Conservation (phyloP, 768 basidiomycete species). For the Podaxis sp. region DNA sequence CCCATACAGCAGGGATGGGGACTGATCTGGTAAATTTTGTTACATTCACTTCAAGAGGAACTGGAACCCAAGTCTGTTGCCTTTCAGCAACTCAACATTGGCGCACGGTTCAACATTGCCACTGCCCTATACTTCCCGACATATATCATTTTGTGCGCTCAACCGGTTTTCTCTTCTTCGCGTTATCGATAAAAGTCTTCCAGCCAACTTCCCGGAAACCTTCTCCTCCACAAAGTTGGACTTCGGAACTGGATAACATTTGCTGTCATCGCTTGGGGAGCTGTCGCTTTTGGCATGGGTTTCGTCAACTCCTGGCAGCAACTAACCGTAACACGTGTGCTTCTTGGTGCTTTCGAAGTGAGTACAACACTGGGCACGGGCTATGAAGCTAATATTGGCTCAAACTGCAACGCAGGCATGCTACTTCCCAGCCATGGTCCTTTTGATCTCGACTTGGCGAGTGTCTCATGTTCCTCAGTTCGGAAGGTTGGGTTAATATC, state of each 20-base stretch:
- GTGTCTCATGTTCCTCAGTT: not conserved
- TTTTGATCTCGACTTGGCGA: conserved; percentile 17
- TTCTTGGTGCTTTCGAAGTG: conserved; percentile 30
- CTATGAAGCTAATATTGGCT: not conserved
- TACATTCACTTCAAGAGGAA: not conserved
- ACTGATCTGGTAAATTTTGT: conserved; percentile 27
- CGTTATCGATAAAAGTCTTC: not conserved
- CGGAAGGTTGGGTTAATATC: not conserved
- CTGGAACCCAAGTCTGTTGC: too few relatives aligned
- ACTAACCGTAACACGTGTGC: conserved; percentile 26
- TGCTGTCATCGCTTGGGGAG: conserved; percentile 29
- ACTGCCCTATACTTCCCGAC: conserved; percentile 27
- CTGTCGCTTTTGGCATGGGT: conserved; percentile 30
- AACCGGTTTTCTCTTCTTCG: not conserved
- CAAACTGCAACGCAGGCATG: conserved; percentile 12
- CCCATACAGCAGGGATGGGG: conserved; percentile 36
- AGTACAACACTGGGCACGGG: not conserved
- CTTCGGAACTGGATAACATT: conserved; percentile 27
- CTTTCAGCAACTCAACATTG: conserved; percentile 20
- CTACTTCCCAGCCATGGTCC: conserved; percentile 15
- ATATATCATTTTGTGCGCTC: conserved; percentile 23
- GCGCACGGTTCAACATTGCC: conserved; percentile 24
- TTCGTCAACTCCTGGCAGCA: conserved; percentile 29
- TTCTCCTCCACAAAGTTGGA: conserved; percentile 25
- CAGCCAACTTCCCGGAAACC: conserved; percentile 33